A percentile compares a stretch with the other conserved stretches of the same genome.
Evolutionary conservation across 768 basidiomycete genomes (phyloP).

Genomic region (Dioszegia aurantiaca): DNA sequence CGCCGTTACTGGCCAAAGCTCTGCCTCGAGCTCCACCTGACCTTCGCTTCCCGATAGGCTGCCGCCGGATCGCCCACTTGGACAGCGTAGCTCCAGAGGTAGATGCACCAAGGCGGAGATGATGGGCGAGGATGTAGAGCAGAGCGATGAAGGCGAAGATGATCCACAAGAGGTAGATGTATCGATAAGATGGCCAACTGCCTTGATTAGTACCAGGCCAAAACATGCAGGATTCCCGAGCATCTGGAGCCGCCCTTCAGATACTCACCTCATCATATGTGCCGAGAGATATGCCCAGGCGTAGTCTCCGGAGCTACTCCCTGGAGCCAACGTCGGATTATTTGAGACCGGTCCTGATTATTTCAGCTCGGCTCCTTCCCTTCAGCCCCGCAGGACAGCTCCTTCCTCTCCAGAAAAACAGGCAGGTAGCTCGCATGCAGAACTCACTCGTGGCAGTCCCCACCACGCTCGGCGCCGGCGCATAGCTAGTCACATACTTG

Average conservation of each 20-base stretch:
- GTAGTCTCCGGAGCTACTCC: conserved; percentile 41
- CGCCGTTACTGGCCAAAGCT: conserved; percentile 63
- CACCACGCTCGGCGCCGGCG: conserved; percentile 29
- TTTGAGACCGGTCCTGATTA: conserved; percentile 19
- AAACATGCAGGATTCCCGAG: too few species aligned
- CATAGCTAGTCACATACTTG: conserved; percentile 39
- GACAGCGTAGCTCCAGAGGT: conserved; percentile 60
- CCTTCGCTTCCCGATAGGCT: conserved; percentile 31
- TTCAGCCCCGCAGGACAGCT: too few species aligned
- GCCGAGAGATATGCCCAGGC: conserved; percentile 46
- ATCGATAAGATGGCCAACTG: conserved; percentile 50
- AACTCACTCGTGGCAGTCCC: conserved; percentile 40
- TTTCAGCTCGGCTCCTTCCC: conserved; percentile 1
- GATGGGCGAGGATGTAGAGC: conserved; percentile 46
- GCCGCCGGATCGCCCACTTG: conserved; percentile 55
- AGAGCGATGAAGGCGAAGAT: conserved; percentile 36
- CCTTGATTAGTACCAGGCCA: too few species aligned
- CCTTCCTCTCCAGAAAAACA: neutral
- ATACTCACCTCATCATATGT: conserved; percentile 49
- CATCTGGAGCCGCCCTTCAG: neutral
- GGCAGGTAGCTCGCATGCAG: too few species aligned
- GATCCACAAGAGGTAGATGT: conserved; percentile 51
- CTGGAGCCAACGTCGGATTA: conserved; percentile 44
- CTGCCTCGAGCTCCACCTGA: conserved; percentile 24
- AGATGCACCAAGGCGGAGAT: conserved; percentile 43